Evolutionary conservation across 176 grass and related monocot genomes (phyloP).

Genomic region (Aegilops tauschii): DNA sequence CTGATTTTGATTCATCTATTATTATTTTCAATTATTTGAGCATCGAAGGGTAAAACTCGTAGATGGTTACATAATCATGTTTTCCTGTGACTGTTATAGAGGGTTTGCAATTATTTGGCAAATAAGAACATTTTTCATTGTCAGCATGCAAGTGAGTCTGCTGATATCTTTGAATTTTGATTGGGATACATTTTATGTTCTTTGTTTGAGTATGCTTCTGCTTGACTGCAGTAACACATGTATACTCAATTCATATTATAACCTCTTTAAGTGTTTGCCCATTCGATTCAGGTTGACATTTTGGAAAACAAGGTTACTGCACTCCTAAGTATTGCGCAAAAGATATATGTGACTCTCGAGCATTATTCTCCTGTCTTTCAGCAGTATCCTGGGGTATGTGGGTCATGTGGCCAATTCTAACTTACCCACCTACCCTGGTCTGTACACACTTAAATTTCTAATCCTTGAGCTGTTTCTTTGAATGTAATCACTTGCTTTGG

Average conservation of each 20-base stretch:
- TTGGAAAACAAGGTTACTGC: conserved; percentile 80
- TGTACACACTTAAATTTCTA: conserved; percentile 12
- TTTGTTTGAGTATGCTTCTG: conserved; percentile 10
- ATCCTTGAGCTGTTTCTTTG: not conserved
- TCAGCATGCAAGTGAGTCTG: not conserved
- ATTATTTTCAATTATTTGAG: not conserved
- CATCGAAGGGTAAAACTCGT: not conserved
- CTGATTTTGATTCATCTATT: not conserved
- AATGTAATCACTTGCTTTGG: not conserved
- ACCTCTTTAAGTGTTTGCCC: conserved; percentile 16
- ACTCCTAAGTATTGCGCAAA: conserved; percentile 75
- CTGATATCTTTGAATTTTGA: conserved; percentile 9
- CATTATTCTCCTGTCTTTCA: conserved; percentile 86
- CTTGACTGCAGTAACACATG: not conserved
- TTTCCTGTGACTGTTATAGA: not conserved
- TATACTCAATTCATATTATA: conserved; percentile 4
- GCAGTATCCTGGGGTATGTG: conserved; percentile 84
- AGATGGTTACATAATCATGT: not conserved
- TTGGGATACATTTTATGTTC: not conserved
- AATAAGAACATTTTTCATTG: not conserved
- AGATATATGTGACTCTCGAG: conserved; percentile 83
- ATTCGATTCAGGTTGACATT: conserved; percentile 63
- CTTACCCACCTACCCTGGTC: not conserved
- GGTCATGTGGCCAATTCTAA: conserved; percentile 4
- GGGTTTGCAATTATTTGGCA: not conserved